phyloP scores from a whole-genome alignment of 306 rosid genomes.

The Vigna hirtella region DNA sequence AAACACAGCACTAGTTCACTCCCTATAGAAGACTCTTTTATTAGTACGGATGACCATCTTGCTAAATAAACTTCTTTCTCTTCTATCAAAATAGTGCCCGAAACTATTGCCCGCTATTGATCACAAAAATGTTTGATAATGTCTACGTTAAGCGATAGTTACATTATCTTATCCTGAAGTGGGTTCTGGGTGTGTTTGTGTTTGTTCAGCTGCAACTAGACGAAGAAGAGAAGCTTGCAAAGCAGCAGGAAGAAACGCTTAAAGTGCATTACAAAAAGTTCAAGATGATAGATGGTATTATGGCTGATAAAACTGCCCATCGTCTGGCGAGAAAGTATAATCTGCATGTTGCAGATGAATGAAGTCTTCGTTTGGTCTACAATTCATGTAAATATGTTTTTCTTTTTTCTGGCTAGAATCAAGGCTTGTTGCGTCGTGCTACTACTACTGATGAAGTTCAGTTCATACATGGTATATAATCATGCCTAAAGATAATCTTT shows the following conservation, averaged over 20 bases:
- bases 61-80: slow-evolving; percentile 7
- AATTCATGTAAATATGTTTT: slow-evolving; percentile 4
- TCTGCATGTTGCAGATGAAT: slow-evolving; percentile 47
- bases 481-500: not conserved
- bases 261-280: slow-evolving; percentile 60
- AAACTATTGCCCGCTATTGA: slow-evolving; percentile 5
- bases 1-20: not conserved
- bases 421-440: not conserved
- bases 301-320: slow-evolving; percentile 66
- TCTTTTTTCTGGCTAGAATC: not conserved
- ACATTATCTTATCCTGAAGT: slow-evolving; percentile 14
- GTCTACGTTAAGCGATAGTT: not conserved
- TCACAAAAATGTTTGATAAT: slow-evolving; percentile 8
- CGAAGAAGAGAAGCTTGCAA: slow-evolving; percentile 72
- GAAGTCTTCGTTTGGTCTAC: slow-evolving; percentile 17
- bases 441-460: not conserved
- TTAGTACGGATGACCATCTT: not conserved
- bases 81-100: slow-evolving; percentile 10
- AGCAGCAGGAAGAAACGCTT: slow-evolving; percentile 63
- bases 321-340: slow-evolving; percentile 60
- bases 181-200: not conserved
- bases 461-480: not conserved
- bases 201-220: slow-evolving; percentile 53
- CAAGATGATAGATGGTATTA: slow-evolving; percentile 57
- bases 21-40: not conserved